Conservation (phyloP, 371 early-diverging fungal genomes). For the Rhizopus arrhizus region DNA sequence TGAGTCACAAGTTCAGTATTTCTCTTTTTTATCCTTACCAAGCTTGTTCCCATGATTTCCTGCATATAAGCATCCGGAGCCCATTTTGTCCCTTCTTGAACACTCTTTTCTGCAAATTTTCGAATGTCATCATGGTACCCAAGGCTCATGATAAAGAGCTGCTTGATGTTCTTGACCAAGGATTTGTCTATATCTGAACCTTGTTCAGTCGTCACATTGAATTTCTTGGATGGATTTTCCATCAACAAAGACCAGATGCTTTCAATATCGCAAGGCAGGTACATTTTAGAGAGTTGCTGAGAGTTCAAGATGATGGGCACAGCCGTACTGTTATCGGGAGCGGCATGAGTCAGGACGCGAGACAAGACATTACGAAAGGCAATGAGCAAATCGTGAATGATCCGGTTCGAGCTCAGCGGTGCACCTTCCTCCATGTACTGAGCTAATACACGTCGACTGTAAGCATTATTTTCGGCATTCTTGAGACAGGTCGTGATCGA, state of each 20-base stretch:
- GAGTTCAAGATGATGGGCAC: conserved; percentile 6
- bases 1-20: neutral
- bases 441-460: conserved; percentile 52
- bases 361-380: conserved; percentile 56
- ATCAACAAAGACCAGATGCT: conserved; percentile 50
- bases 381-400: conserved; percentile 56
- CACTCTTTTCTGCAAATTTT: conserved; percentile 47
- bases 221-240: conserved; percentile 28
- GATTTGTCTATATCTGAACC: conserved; percentile 21
- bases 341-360: conserved; percentile 40
- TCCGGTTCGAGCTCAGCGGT: conserved; percentile 55
- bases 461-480: conserved; percentile 41
- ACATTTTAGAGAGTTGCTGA: conserved; percentile 8
- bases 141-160: conserved; percentile 58
- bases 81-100: conserved; percentile 51
- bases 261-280: conserved; percentile 41
- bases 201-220: neutral
- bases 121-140: conserved; percentile 62
- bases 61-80: conserved; percentile 62
- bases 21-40: conserved; percentile 48
- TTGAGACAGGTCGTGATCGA: conserved; percentile 54
- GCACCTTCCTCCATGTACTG: conserved; percentile 52
- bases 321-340: conserved; percentile 15
- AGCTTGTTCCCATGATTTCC: conserved; percentile 65
- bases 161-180: conserved; percentile 40